Percentiles rank a stretch among this genome's conserved stretches.
Evolutionary conservation across 139 green algal species (phyloP).

Genomic region (Nannochloris sp.): DNA sequence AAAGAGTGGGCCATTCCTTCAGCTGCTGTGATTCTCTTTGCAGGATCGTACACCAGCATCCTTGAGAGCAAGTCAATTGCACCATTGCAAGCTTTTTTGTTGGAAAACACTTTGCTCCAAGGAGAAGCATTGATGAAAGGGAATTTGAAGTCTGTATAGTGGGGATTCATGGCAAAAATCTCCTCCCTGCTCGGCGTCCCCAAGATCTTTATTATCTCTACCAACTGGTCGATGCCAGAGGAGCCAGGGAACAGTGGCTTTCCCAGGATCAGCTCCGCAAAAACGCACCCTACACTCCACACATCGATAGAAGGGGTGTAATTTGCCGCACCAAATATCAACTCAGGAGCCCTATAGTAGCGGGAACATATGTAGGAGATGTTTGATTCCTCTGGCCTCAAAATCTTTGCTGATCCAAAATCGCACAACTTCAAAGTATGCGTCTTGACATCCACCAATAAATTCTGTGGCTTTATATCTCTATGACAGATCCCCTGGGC

Average conservation of each 20-base stretch:
- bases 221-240: slow-evolving; percentile 96
- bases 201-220: slow-evolving; percentile 99
- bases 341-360: slow-evolving; percentile 92
- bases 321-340: slow-evolving; percentile 97
- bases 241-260: slow-evolving; percentile 83
- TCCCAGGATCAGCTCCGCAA: slow-evolving; percentile 96
- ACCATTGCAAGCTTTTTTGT: slow-evolving; percentile 80
- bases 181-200: slow-evolving; percentile 89
- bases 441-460: slow-evolving; percentile 85
- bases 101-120: slow-evolving; percentile 89
- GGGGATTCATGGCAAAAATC: slow-evolving; percentile 98
- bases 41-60: slow-evolving; percentile 88
- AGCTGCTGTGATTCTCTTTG: slow-evolving; percentile 56
- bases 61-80: slow-evolving; percentile 71
- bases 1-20: slow-evolving; percentile 83
- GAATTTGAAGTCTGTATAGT: slow-evolving; percentile 99
- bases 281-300: slow-evolving; percentile 95
- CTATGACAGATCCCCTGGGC: slow-evolving; percentile 76
- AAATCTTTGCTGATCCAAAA: slow-evolving; percentile 95
- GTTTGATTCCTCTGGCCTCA: slow-evolving; percentile 91
- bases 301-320: slow-evolving; percentile 97
- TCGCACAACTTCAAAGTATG: slow-evolving; percentile 97
- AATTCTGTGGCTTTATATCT: slow-evolving; percentile 95
- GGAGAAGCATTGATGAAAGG: slow-evolving; percentile 94
- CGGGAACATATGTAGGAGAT: slow-evolving; percentile 99